phyloP scores from a whole-genome alignment of 768 basidiomycete species.

The Daedaleopsis nitida region DNA sequence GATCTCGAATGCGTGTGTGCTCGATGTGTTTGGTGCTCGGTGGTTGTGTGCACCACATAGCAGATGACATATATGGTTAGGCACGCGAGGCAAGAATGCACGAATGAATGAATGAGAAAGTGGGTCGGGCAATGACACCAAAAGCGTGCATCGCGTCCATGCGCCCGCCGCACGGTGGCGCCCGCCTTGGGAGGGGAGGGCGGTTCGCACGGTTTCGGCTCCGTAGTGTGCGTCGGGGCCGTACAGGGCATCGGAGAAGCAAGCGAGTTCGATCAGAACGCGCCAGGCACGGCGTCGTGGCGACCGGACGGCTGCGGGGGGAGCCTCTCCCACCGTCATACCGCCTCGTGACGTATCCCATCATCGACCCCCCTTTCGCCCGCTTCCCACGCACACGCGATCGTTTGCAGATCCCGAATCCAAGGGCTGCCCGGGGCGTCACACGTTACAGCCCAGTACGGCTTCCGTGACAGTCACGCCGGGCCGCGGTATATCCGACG shows the following conservation, averaged over 20 bases:
- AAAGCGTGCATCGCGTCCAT: no score
- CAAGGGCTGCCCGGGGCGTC: neutral
- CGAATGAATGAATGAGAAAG: no score
- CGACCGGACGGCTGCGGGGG: neutral
- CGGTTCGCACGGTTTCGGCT: conserved; percentile 22
- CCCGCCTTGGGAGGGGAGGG: neutral
- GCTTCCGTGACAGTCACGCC: neutral
- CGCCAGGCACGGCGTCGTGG: neutral
- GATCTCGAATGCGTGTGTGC: no score
- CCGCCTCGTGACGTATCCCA: conserved; percentile 16
- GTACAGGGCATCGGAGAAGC: conserved; percentile 2
- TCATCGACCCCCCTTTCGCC: neutral
- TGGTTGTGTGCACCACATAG: no score
- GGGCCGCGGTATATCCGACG: conserved; percentile 17
- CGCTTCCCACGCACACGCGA: no score
- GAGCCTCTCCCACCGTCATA: conserved; percentile 1
- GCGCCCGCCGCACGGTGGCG: no score
- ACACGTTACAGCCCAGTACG: no score
- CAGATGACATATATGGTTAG: no score
- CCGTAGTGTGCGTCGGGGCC: conserved; percentile 17
- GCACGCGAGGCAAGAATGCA: neutral
- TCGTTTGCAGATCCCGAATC: neutral
- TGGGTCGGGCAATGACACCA: no score
- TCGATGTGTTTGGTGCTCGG: no score
- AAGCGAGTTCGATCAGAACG: conserved; percentile 11